phyloP scores from a whole-genome alignment of 495 filamentous ascomycete genomes.

The Penicillium paradoxum region DNA sequence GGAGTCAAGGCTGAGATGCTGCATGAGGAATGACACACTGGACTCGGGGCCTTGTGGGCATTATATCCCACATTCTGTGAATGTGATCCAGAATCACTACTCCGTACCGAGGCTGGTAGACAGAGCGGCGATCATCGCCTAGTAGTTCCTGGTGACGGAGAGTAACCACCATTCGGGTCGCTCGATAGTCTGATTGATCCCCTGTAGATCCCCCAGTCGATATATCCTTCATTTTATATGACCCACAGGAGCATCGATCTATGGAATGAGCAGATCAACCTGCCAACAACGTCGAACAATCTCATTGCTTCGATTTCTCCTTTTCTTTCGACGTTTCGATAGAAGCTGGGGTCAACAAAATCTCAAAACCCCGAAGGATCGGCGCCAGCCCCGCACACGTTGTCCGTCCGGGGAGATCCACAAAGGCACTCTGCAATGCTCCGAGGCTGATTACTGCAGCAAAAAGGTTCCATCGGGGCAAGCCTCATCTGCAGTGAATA shows the following conservation, averaged over 20 bases:
- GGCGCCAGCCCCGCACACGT: neutral
- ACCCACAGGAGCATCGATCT: neutral
- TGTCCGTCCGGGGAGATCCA: neutral
- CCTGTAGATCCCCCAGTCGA: neutral
- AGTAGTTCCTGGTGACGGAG: neutral
- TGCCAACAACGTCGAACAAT: neutral
- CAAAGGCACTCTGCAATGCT: neutral
- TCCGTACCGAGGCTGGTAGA: slow-evolving; percentile 5
- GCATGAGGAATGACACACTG: neutral
- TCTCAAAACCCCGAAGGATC: neutral
- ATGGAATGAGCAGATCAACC: no score
- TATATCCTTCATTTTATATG: neutral
- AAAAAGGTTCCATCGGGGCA: neutral
- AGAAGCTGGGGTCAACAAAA: neutral
- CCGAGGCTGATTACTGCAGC: neutral
- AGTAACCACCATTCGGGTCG: neutral
- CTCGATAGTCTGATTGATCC: neutral
- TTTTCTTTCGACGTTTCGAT: neutral
- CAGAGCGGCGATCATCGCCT: neutral
- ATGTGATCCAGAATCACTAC: slow-evolving; percentile 2
- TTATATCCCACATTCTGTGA: neutral
- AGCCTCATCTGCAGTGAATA: neutral
- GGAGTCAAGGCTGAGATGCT: neutral
- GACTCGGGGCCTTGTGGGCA: neutral
- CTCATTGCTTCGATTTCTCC: neutral